Conservation (phyloP, 768 basidiomycete species). For the Pulveroboletus frians region DNA sequence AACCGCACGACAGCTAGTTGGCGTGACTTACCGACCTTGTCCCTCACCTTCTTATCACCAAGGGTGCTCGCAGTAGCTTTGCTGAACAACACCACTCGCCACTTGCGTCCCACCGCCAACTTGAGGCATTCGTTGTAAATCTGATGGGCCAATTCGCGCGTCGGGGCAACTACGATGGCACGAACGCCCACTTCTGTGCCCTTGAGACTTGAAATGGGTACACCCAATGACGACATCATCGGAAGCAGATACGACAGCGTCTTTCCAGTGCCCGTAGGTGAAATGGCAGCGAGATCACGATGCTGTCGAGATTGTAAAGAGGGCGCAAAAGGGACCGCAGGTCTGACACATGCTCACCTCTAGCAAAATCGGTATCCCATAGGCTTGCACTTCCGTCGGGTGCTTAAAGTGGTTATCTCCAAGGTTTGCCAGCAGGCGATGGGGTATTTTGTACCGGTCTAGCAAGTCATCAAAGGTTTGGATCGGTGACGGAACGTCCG, state of each 20-base stretch:
- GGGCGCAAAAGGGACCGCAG: not conserved
- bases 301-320: slow-evolving; percentile 36
- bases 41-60: slow-evolving; percentile 61
- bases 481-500: slow-evolving; percentile 55
- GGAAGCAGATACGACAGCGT: slow-evolving; percentile 91
- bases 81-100: slow-evolving; percentile 77
- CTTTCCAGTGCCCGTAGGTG: slow-evolving; percentile 97
- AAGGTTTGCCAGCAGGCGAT: slow-evolving; percentile 63
- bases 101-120: slow-evolving; percentile 73
- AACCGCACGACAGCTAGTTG: not conserved
- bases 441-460: slow-evolving; percentile 53
- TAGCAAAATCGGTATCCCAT: slow-evolving; percentile 74
- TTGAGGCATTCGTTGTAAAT: slow-evolving; percentile 89
- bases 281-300: slow-evolving; percentile 88
- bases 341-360: slow-evolving; percentile 44
- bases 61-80: slow-evolving; percentile 87
- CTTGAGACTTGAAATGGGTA: slow-evolving; percentile 49
- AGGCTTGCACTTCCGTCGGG: slow-evolving; percentile 80
- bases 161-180: slow-evolving; percentile 83
- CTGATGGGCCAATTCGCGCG: slow-evolving; percentile 93
- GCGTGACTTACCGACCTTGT: slow-evolving; percentile 66
- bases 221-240: slow-evolving; percentile 54
- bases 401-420: slow-evolving; percentile 49
- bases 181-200: slow-evolving; percentile 56
- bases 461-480: slow-evolving; percentile 56